Base-by-base conservation (phyloP, 2,329 filamentous ascomycete genomes). In the Magnaporthiopsis rhizophila region DNA sequence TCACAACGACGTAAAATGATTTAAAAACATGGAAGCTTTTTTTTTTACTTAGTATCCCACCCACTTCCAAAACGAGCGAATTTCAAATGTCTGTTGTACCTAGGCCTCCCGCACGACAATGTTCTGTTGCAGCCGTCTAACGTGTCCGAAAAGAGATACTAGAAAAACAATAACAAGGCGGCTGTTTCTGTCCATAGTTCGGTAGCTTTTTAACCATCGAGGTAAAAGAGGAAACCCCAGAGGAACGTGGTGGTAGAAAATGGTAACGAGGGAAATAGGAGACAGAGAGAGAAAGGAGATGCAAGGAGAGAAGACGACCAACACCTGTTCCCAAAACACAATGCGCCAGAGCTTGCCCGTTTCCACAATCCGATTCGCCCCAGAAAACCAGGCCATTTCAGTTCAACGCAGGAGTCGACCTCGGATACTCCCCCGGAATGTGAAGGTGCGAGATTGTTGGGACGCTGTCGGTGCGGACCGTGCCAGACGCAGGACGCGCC, bases 371-470 rank as follows among this genome's bases (percentile, higher is more conserved):
- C 45, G 45, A 53, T 53, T 15, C 45, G 45, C n/a, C 15, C 45
- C 45, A 53, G n/a, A 21, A n/a, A 53, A 53, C 18, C 45, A 15
- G 21, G 18, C 8, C 18, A 21, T n/a, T n/a, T 53, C 45, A 53
- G 18, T 59, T 6, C 62, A 56, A 63, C 34, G 61, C 1, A 65
- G 67, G 62, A 34, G 32, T 65, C n/a, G 59, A 61, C 67, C 74
- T 79, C 11, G 86, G 86, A 71, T 82, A 92, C 68, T 88, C 81
- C 13, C 89, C 89, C 3, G 89, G 89, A 24, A 92, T 83, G 71
- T 89, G 87, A 62, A 91, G 75, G 70, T 88, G 83, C 64, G 86
- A 86, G 59, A 90, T 84, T 34, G 82, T 84, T 15, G 81, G 79
- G 8, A 80, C 77, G 68, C 82, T 80, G 60, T 79, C 76, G 18